phyloP scores from a whole-genome alignment of 148 eudicot genomes.

The Spergularia bocconei region DNA sequence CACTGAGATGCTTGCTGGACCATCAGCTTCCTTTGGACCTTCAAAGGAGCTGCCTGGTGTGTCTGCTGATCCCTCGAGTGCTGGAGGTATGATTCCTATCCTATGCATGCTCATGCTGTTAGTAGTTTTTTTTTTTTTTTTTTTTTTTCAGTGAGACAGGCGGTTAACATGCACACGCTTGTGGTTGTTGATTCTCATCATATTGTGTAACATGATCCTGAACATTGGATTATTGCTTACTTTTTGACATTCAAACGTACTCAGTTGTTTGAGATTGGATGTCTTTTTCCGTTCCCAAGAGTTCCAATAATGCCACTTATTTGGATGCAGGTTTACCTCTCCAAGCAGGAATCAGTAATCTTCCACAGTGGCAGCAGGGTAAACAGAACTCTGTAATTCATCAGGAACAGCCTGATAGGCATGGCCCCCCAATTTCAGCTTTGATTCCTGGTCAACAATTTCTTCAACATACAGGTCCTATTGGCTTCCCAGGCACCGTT shows the following conservation, averaged over 20 bases:
- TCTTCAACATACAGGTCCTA: slow-evolving; percentile 42
- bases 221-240: neutral
- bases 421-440: slow-evolving; percentile 38
- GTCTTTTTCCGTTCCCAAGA: neutral
- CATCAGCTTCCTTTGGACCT: slow-evolving; percentile 47
- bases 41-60: slow-evolving; percentile 49
- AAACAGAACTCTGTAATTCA: slow-evolving; percentile 38
- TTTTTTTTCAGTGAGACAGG: neutral
- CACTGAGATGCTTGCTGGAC: slow-evolving; percentile 82
- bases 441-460: slow-evolving; percentile 53
- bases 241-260: neutral
- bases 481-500: slow-evolving; percentile 46
- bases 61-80: slow-evolving; percentile 42
- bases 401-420: slow-evolving; percentile 60
- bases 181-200: neutral
- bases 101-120: slow-evolving; percentile 1
- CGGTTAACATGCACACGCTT: neutral
- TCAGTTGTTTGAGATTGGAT: neutral
- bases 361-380: slow-evolving; percentile 67
- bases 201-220: neutral
- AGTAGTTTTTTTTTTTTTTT: neutral
- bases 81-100: slow-evolving; percentile 34
- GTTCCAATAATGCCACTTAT: neutral
- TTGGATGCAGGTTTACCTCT: slow-evolving; percentile 41
- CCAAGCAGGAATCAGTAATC: slow-evolving; percentile 40